Percentiles rank a stretch among this genome's conserved stretches.
These are phyloP conservation scores for Auriscalpium orientale DNA, from an alignment of 768 basidiomycete genomes.

Conservation along the genomic window DNA sequence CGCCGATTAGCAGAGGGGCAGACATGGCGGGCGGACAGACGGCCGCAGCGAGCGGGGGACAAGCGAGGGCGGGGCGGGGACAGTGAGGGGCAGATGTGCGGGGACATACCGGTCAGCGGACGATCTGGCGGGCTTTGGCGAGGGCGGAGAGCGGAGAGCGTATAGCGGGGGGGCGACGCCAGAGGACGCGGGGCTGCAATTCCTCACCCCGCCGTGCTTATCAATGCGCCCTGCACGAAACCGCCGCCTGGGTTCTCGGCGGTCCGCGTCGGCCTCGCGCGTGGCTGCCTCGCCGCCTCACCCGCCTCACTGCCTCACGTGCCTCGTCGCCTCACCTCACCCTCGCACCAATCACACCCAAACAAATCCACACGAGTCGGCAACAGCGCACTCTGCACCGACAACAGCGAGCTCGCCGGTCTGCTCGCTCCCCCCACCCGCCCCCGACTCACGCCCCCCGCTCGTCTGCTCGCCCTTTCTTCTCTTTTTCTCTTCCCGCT, in stretches of 20 bases:
- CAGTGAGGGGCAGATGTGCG: background rate
- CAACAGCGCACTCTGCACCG: slow-evolving; percentile 2
- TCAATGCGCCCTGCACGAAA: slow-evolving; percentile 2
- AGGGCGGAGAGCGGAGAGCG: slow-evolving; percentile 16
- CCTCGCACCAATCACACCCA: slow-evolving; percentile 3
- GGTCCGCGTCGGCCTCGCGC: background rate
- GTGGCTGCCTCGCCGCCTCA: background rate
- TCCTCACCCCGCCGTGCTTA: slow-evolving; percentile 11
- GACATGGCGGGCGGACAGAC: background rate
- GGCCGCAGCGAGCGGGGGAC: background rate
- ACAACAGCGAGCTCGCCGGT: slow-evolving; percentile 14
- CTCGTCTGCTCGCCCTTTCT: background rate
- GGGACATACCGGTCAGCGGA: background rate
- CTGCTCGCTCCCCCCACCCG: slow-evolving; percentile 12
- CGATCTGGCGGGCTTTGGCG: background rate
- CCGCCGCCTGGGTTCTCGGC: background rate
- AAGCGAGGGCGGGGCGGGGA: background rate
- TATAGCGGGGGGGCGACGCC: background rate
- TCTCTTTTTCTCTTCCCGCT: slow-evolving; percentile 18
- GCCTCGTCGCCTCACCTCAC: background rate
- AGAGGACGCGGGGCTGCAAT: slow-evolving; percentile 15
- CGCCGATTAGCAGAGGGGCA: slow-evolving; percentile 3
- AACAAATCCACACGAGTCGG: slow-evolving; percentile 6
- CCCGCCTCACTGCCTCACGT: background rate
- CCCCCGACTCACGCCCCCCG: background rate